Conservation (phyloP, 139 green algal species). For the Ettlia oleoabundans region DNA sequence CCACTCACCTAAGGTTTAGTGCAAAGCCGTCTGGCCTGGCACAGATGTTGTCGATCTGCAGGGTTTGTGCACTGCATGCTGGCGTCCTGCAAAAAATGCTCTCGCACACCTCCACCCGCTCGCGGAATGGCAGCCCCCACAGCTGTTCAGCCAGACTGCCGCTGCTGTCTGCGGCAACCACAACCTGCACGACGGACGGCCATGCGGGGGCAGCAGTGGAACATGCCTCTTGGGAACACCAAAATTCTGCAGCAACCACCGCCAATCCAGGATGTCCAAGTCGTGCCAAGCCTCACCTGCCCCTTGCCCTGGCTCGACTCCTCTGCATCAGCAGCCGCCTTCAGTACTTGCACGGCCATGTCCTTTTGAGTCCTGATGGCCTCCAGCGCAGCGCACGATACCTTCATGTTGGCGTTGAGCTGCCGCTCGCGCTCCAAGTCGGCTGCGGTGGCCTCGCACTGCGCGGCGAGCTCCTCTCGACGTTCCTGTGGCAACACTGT, state of each 20-base stretch:
- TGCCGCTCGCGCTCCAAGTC: conserved; percentile 17
- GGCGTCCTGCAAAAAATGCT: neutral
- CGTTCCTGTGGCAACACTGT: neutral
- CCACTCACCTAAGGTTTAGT: conserved; percentile 14
- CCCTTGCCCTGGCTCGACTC: neutral
- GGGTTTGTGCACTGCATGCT: neutral
- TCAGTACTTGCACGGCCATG: neutral
- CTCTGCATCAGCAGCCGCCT: neutral
- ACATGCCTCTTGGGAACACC: too few species aligned
- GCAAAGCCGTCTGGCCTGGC: conserved; percentile 9
- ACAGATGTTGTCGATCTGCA: neutral
- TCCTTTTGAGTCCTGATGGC: neutral
- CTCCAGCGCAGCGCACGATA: neutral
- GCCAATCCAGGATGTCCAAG: too few species aligned
- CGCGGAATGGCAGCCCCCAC: neutral
- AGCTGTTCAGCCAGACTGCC: neutral
- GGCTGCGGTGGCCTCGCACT: neutral
- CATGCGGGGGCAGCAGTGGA: too few species aligned
- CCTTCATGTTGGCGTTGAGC: conserved; percentile 4
- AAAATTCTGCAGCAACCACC: too few species aligned
- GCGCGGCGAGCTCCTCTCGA: neutral
- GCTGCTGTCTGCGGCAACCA: neutral
- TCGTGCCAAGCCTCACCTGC: neutral
- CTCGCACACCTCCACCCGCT: neutral
- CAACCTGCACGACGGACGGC: neutral